These are phyloP conservation scores for Syzygium aromaticum DNA, from an alignment of 345 rosid genomes.

Conservation along the genomic window DNA sequence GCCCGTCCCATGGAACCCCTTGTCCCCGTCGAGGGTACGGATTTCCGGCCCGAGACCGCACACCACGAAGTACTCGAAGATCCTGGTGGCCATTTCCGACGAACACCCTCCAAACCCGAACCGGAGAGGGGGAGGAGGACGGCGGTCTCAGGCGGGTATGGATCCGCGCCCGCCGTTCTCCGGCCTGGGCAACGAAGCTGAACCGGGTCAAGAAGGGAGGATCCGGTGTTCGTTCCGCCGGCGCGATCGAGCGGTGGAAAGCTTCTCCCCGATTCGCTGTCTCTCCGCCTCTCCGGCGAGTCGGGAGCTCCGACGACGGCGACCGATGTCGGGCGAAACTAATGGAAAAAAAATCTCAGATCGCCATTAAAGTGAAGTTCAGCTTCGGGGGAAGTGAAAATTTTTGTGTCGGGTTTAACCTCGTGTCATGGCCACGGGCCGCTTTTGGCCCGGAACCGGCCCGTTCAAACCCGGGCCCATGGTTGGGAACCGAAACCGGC, in stretches of 20 bases:
- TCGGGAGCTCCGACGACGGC: neutral
- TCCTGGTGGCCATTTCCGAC: conserved; percentile 25
- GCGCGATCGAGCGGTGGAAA: neutral
- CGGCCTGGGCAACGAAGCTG: neutral
- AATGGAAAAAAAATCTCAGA: neutral
- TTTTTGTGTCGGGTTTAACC: neutral
- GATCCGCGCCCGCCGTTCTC: neutral
- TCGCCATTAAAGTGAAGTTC: neutral
- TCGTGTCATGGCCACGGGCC: no score
- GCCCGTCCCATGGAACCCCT: conserved; percentile 71
- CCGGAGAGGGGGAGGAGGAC: neutral
- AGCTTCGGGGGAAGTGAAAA: neutral
- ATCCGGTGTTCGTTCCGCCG: neutral
- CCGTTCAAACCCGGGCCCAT: no score
- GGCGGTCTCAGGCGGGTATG: neutral
- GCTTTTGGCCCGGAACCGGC: no score
- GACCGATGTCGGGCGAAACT: neutral
- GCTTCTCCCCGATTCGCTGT: neutral
- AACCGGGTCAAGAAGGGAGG: neutral
- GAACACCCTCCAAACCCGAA: neutral
- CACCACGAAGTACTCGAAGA: conserved; percentile 93
- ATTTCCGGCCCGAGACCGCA: conserved; percentile 95
- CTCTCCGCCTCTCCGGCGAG: neutral
- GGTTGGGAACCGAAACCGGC: no score
- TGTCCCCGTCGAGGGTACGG: conserved; percentile 73